Conservation (phyloP, 805 yeast genomes). For the Wickerhamiella australiensis region DNA sequence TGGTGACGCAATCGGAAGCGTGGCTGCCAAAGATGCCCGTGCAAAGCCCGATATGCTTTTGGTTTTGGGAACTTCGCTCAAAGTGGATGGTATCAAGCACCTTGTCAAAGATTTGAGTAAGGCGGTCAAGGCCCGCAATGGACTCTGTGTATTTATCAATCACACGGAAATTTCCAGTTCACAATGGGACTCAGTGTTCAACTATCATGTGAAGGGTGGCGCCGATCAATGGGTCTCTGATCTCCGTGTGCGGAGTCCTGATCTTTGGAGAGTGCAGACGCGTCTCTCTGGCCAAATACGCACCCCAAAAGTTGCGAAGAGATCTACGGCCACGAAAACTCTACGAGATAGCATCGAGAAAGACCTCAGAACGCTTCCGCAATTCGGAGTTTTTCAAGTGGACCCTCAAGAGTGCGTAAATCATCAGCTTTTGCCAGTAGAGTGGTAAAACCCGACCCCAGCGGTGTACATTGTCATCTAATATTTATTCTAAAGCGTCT, state of each 20-base stretch:
- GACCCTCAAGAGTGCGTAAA: conserved; percentile 3
- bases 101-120: conserved; percentile 59
- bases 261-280: conserved; percentile 45
- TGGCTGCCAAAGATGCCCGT: conserved; percentile 49
- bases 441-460: background rate
- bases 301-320: background rate
- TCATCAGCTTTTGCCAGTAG: conserved; percentile 8
- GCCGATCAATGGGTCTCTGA: conserved; percentile 70
- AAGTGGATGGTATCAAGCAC: conserved; percentile 78
- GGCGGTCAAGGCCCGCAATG: conserved; percentile 56
- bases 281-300: conserved; percentile 11
- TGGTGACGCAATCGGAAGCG: conserved; percentile 64
- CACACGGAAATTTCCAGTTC: conserved; percentile 44
- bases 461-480: too few relatives aligned
- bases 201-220: conserved; percentile 66
- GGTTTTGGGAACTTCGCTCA: conserved; percentile 87
- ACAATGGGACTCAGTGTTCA: conserved; percentile 60
- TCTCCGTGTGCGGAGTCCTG: conserved; percentile 44
- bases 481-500: background rate
- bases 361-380: background rate
- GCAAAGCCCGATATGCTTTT: conserved; percentile 61
- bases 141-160: conserved; percentile 66
- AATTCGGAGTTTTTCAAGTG: conserved; percentile 1
- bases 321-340: background rate
- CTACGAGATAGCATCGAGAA: conserved; percentile 1